Evolutionary conservation across 768 basidiomycete species (phyloP).

Genomic region (Hortiboletus flavorubellus): DNA sequence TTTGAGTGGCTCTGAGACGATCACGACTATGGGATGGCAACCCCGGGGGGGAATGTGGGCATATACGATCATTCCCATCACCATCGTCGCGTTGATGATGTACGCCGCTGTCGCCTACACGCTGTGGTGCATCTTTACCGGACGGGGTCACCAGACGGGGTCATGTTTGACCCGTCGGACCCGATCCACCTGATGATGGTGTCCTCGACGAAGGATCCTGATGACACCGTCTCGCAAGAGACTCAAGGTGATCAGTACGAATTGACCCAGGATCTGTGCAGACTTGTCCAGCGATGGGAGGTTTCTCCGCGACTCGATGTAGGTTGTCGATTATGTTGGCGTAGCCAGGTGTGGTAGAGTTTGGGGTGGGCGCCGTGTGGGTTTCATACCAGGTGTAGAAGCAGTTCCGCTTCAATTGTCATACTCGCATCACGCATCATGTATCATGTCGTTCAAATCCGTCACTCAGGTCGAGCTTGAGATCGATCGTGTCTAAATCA

Average conservation of each 20-base stretch:
- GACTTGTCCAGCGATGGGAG: background rate
- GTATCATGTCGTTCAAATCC: no score
- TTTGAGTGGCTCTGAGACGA: background rate
- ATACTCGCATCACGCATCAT: no score
- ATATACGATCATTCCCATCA: conserved; percentile 6
- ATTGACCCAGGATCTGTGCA: background rate
- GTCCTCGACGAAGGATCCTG: background rate
- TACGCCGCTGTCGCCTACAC: conserved; percentile 9
- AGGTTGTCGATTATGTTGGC: no score
- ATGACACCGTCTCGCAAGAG: background rate
- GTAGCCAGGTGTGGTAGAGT: no score
- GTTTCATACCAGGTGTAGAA: no score
- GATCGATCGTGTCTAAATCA: no score
- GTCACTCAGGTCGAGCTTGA: no score
- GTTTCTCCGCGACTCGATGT: no score
- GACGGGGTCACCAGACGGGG: background rate
- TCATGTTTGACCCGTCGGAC: conserved; percentile 8
- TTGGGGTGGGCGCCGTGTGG: no score
- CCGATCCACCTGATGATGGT: conserved; percentile 5
- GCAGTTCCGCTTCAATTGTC: no score
- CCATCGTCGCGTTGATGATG: conserved; percentile 1
- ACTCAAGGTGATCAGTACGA: background rate
- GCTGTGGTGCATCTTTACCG: background rate
- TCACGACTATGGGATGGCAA: conserved; percentile 5
- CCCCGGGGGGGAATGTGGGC: background rate